These are phyloP conservation scores for Pseudotulostoma volvatum DNA, from an alignment of 495 filamentous ascomycete species.

Conservation along the genomic window DNA sequence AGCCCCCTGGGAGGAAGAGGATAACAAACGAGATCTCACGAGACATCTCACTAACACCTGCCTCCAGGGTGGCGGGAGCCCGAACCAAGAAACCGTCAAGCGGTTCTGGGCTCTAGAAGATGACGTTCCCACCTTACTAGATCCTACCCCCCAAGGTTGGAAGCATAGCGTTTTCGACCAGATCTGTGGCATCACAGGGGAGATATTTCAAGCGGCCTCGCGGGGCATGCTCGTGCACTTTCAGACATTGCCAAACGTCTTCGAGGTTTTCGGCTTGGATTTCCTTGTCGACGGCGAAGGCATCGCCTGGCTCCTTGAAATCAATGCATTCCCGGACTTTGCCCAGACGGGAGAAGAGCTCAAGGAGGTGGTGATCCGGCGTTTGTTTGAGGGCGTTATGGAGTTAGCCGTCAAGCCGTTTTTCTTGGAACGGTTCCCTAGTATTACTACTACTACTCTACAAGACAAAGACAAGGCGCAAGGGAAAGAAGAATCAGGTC, in stretches of 20 bases:
- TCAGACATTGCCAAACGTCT: slow-evolving; percentile 70
- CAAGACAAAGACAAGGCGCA: too few species aligned
- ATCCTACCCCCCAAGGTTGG: slow-evolving; percentile 25
- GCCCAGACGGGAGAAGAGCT: slow-evolving; percentile 68
- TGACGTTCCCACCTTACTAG: slow-evolving; percentile 9
- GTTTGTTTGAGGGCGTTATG: slow-evolving; percentile 60
- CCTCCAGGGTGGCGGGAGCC: slow-evolving; percentile 47
- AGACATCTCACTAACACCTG: slow-evolving; percentile 89
- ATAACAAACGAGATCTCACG: slow-evolving; percentile 37
- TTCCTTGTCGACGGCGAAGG: slow-evolving; percentile 60
- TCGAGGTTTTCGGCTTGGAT: slow-evolving; percentile 85
- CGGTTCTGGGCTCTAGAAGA: slow-evolving; percentile 53
- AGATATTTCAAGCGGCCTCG: slow-evolving; percentile 73
- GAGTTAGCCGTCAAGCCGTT: slow-evolving; percentile 46
- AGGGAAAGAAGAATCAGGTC: too few species aligned
- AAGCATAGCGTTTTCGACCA: slow-evolving; percentile 50
- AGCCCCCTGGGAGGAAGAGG: slow-evolving; percentile 25
- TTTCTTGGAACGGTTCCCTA: slow-evolving; percentile 30
- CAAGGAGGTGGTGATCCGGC: slow-evolving; percentile 44
- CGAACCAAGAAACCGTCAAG: slow-evolving; percentile 42
- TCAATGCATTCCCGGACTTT: slow-evolving; percentile 97
- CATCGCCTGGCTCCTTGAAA: slow-evolving; percentile 61
- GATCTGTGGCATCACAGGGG: slow-evolving; percentile 53
- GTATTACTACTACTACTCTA: too few species aligned
- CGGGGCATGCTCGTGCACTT: slow-evolving; percentile 75